Evolutionary conservation across 192 early-diverging fungal species (phyloP).

Genomic region (Coemansia sp.): DNA sequence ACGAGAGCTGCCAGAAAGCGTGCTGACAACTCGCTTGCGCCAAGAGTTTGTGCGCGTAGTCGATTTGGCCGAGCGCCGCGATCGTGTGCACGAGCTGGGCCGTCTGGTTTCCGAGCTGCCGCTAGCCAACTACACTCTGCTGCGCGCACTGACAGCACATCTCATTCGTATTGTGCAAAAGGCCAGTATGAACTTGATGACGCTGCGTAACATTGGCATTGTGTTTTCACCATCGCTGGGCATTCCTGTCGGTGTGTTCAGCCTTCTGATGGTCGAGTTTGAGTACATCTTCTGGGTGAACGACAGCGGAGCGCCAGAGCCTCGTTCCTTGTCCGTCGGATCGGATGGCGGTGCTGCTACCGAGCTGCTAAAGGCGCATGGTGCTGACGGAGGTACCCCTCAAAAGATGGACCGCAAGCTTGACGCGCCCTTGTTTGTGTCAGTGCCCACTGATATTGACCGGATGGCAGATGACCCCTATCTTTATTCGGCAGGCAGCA

Average conservation of each 20-base stretch:
- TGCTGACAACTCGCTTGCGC: conserved; percentile 86
- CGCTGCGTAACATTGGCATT: conserved; percentile 90
- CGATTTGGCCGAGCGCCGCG: conserved; percentile 74
- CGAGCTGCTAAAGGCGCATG: background rate
- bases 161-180: conserved; percentile 85
- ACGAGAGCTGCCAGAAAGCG: conserved; percentile 81
- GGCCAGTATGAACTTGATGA: conserved; percentile 89
- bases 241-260: conserved; percentile 92
- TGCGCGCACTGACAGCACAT: conserved; percentile 84
- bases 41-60: conserved; percentile 80
- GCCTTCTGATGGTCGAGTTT: conserved; percentile 87
- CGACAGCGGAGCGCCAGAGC: conserved; percentile 59
- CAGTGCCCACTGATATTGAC: conserved; percentile 37
- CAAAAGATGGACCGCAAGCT: background rate
- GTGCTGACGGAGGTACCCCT: too few species aligned
- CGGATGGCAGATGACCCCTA: conserved; percentile 4
- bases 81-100: conserved; percentile 80
- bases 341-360: conserved; percentile 1
- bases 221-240: conserved; percentile 94
- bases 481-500: conserved; percentile 11
- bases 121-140: conserved; percentile 83
- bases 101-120: conserved; percentile 76
- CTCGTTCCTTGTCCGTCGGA: conserved; percentile 16
- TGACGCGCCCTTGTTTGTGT: conserved; percentile 18
- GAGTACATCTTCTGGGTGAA: conserved; percentile 78